phyloP scores from a whole-genome alignment of 2,329 filamentous ascomycete genomes.

The Magnaporthiopsis poae region DNA sequence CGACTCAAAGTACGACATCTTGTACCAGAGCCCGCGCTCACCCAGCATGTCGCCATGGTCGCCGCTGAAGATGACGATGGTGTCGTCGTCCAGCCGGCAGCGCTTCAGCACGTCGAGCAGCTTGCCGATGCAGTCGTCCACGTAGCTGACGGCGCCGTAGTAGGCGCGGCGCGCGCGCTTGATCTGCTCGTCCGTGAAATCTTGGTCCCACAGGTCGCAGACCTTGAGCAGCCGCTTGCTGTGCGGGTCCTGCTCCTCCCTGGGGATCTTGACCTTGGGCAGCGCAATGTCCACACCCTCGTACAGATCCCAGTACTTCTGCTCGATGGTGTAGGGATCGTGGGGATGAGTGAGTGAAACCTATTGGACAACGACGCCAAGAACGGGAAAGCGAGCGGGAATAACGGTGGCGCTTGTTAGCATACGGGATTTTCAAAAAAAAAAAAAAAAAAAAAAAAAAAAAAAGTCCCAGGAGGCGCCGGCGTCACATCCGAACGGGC shows the following conservation, averaged over 20 bases:
- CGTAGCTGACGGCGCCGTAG: slow-evolving; percentile 86
- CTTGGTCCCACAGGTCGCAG: slow-evolving; percentile 74
- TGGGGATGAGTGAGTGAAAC: slow-evolving; percentile 91
- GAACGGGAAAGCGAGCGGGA: not conserved
- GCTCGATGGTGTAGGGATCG: slow-evolving; percentile 87
- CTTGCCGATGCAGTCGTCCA: slow-evolving; percentile 83
- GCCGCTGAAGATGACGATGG: slow-evolving; percentile 83
- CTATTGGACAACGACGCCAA: slow-evolving; percentile 16
- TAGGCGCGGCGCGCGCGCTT: slow-evolving; percentile 78
- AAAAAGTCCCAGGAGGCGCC: too few relatives aligned
- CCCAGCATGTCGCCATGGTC: slow-evolving; percentile 96
- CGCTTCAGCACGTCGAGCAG: slow-evolving; percentile 68
- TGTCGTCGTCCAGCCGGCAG: slow-evolving; percentile 72
- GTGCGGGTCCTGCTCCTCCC: slow-evolving; percentile 76
- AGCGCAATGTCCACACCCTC: slow-evolving; percentile 79
- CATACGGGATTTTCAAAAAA: not conserved
- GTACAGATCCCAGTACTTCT: slow-evolving; percentile 88
- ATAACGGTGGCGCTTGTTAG: not conserved
- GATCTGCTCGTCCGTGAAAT: slow-evolving; percentile 77
- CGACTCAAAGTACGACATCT: slow-evolving; percentile 94
- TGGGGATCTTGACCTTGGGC: slow-evolving; percentile 66
- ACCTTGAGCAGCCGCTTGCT: slow-evolving; percentile 79
- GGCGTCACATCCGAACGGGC: not conserved
- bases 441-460: not conserved
- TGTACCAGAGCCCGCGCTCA: slow-evolving; percentile 87